phyloP scores from a whole-genome alignment of 2,329 filamentous ascomycete genomes.

The Colletotrichum lentis region DNA sequence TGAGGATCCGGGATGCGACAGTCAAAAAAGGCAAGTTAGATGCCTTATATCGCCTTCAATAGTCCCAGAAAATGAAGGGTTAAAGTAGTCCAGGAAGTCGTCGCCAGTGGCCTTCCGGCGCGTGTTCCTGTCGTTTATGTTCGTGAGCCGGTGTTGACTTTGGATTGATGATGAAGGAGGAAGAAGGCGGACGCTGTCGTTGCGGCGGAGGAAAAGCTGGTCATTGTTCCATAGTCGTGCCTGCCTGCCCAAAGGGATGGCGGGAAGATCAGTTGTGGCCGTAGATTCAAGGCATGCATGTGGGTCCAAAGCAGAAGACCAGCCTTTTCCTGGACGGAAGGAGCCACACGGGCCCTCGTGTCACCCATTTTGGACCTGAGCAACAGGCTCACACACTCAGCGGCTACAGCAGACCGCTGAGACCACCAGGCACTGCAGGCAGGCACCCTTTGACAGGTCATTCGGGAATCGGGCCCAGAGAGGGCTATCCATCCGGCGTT shows the following conservation, averaged over 20 bases:
- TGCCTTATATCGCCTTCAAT: slow-evolving; percentile 26
- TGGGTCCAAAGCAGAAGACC: slow-evolving; percentile 22
- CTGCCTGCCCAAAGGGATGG: slow-evolving; percentile 29
- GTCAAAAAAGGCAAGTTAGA: slow-evolving; percentile 32
- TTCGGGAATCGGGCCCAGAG: slow-evolving; percentile 3
- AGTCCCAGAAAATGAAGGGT: slow-evolving; percentile 9
- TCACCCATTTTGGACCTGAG: slow-evolving; percentile 11
- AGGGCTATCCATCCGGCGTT: no score
- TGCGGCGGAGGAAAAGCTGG: slow-evolving; percentile 42
- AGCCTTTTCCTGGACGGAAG: not conserved
- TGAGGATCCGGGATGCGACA: slow-evolving; percentile 17
- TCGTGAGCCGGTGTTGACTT: slow-evolving; percentile 24
- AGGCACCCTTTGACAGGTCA: slow-evolving; percentile 11
- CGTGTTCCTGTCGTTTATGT: slow-evolving; percentile 31
- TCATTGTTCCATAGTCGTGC: slow-evolving; percentile 34
- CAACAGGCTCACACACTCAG: slow-evolving; percentile 12
- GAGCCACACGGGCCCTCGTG: slow-evolving; percentile 16
- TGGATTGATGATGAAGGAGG: slow-evolving; percentile 37
- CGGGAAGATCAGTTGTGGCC: slow-evolving; percentile 31
- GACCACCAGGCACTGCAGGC: no score
- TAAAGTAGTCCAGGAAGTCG: slow-evolving; percentile 9
- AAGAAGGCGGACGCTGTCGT: slow-evolving; percentile 28
- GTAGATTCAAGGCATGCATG: slow-evolving; percentile 25
- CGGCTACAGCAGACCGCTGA: slow-evolving; percentile 15
- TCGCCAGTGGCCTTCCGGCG: slow-evolving; percentile 31